These are phyloP conservation scores for Postia placenta DNA, from an alignment of 768 basidiomycete genomes.

Conservation along the genomic window DNA sequence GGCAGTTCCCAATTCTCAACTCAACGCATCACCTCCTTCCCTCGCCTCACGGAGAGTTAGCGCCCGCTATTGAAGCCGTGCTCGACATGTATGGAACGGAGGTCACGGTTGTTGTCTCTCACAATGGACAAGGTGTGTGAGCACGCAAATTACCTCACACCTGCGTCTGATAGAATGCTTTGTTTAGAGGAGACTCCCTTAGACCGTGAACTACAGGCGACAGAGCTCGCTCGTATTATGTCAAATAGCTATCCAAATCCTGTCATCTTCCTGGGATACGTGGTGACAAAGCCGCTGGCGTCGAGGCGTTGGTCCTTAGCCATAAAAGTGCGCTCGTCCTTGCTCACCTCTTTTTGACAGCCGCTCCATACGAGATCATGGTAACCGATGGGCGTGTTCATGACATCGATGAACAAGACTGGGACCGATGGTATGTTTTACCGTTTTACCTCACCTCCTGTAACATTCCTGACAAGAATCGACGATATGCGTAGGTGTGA, in stretches of 20 bases:
- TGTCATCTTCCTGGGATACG: conserved; percentile 76
- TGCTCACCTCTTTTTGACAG: conserved; percentile 29
- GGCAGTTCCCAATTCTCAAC: conserved; percentile 80
- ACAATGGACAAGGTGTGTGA: conserved; percentile 79
- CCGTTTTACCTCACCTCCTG: not conserved
- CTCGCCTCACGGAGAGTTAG: conserved; percentile 80
- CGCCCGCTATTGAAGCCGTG: conserved; percentile 84
- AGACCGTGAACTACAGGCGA: conserved; percentile 85
- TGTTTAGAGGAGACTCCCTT: conserved; percentile 74
- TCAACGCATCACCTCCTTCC: conserved; percentile 84
- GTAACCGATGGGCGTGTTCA: conserved; percentile 73
- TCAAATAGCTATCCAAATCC: conserved; percentile 61
- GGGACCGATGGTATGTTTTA: conserved; percentile 55
- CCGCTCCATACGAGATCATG: conserved; percentile 71
- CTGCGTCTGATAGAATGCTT: not conserved
- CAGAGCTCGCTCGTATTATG: conserved; percentile 77
- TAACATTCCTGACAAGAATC: too few species aligned
- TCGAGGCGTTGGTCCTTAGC: conserved; percentile 44
- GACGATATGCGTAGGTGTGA: conserved; percentile 73
- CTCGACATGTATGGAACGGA: conserved; percentile 73
- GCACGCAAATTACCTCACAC: too few species aligned
- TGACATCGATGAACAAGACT: conserved; percentile 72
- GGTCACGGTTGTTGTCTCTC: conserved; percentile 80
- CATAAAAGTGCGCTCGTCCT: not conserved
- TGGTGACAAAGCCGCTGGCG: conserved; percentile 65